phyloP scores from a whole-genome alignment of 2,329 filamentous ascomycete species.

The Diaporthe ilicicola region DNA sequence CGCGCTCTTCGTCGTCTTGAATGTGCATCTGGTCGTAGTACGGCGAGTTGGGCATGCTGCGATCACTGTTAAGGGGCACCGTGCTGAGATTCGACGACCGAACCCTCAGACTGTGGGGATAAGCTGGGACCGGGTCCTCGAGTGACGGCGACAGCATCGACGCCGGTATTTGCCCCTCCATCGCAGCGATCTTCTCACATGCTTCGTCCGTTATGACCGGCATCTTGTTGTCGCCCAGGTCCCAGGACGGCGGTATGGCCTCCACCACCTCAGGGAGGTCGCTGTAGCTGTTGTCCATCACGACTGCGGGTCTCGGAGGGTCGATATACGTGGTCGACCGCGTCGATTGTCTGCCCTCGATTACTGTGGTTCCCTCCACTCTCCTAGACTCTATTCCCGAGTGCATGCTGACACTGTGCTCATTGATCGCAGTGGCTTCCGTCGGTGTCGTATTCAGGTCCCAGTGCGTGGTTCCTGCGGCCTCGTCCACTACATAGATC shows the following conservation, averaged over 20 bases:
- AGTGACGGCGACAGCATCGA: conserved; percentile 14
- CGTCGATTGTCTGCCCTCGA: not conserved
- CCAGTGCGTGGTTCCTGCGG: conserved; percentile 12
- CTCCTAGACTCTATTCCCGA: not conserved
- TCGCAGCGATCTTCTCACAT: conserved; percentile 19
- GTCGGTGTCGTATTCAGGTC: conserved; percentile 8
- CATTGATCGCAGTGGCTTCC: not conserved
- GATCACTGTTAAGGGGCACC: not conserved
- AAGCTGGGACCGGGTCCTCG: conserved; percentile 23
- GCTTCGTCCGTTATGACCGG: not conserved
- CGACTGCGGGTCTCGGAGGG: conserved; percentile 14
- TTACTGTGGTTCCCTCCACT: conserved; percentile 18
- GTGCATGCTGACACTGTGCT: not conserved
- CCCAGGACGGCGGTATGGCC: conserved; percentile 15
- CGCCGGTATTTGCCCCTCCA: not conserved
- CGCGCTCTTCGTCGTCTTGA: not conserved
- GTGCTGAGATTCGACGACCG: conserved; percentile 9
- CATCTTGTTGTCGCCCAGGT: conserved; percentile 12
- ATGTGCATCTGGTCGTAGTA: conserved; percentile 7
- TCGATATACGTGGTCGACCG: not conserved
- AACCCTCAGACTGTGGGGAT: not conserved
- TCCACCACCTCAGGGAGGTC: conserved; percentile 21
- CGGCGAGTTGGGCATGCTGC: not conserved
- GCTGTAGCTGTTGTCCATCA: conserved; percentile 20
- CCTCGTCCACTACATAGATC: not conserved